Evolutionary conservation across 306 rosid genomes (phyloP).

Genomic region (Urtica urens): DNA sequence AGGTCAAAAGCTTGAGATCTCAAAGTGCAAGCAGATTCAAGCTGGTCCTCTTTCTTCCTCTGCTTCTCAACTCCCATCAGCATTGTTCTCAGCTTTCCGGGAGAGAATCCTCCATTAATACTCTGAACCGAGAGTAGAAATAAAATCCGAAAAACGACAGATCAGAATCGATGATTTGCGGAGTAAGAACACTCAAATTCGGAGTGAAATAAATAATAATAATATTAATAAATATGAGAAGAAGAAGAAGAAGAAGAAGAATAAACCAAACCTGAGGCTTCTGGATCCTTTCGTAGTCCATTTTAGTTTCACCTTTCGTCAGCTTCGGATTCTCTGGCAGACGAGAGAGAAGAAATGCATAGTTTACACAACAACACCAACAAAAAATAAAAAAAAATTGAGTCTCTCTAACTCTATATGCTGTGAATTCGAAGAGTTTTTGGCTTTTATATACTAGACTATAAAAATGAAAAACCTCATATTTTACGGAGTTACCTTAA

Average conservation of each 20-base stretch:
- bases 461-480: too few relatives aligned
- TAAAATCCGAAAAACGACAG: constrained; percentile 14
- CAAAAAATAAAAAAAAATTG: too few relatives aligned
- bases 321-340: too few relatives aligned
- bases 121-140: background rate
- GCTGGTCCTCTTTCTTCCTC: constrained; percentile 60
- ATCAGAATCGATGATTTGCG: constrained; percentile 14
- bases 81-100: constrained; percentile 76
- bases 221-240: constrained; percentile 1
- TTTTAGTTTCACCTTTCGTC: too few relatives aligned
- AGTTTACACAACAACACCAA: too few relatives aligned
- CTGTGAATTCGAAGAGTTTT: too few relatives aligned
- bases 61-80: constrained; percentile 78
- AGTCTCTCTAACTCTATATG: too few relatives aligned
- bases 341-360: too few relatives aligned
- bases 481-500: too few relatives aligned
- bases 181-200: background rate
- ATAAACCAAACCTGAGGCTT: constrained; percentile 61
- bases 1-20: constrained; percentile 56
- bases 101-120: constrained; percentile 74
- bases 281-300: constrained; percentile 95
- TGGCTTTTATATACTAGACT: too few relatives aligned
- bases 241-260: background rate
- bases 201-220: constrained; percentile 4
- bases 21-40: constrained; percentile 42